Percentiles rank a stretch among this genome's conserved stretches.
Evolutionary conservation across 2,329 filamentous ascomycete genomes (phyloP).

Genomic region (Pseudogymnoascus sp.): DNA sequence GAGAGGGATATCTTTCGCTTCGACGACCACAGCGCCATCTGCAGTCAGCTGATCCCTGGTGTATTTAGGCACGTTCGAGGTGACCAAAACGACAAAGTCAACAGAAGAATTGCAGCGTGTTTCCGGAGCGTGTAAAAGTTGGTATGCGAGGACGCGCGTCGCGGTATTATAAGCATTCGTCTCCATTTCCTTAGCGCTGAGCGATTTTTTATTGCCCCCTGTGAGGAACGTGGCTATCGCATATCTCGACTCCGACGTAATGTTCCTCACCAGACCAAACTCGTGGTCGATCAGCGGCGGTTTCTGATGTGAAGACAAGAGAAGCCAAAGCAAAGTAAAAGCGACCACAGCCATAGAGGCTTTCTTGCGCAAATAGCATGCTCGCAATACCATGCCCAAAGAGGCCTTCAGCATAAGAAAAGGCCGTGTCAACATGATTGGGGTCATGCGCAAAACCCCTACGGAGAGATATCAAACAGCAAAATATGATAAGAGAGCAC

Average conservation of each 20-base stretch:
- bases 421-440: neutral
- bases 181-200: slow-evolving; percentile 26
- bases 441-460: neutral
- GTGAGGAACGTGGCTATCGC: slow-evolving; percentile 35
- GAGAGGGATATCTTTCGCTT: slow-evolving; percentile 29
- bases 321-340: neutral
- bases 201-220: slow-evolving; percentile 21
- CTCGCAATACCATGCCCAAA: neutral
- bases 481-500: neutral
- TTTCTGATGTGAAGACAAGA: neutral
- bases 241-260: slow-evolving; percentile 3
- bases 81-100: slow-evolving; percentile 33
- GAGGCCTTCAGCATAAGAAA: neutral
- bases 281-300: neutral
- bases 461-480: neutral
- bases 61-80: slow-evolving; percentile 24
- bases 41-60: slow-evolving; percentile 28
- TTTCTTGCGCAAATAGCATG: neutral
- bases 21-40: slow-evolving; percentile 34
- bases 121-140: slow-evolving; percentile 32
- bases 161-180: slow-evolving; percentile 31
- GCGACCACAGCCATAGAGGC: neutral
- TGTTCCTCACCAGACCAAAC: neutral
- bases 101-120: slow-evolving; percentile 30
- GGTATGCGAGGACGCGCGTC: slow-evolving; percentile 33